A percentile compares a stretch with the other conserved stretches of the same genome.
These are phyloP conservation scores for Butyriboletus loyo DNA, from an alignment of 768 basidiomycete species.

Conservation along the genomic window DNA sequence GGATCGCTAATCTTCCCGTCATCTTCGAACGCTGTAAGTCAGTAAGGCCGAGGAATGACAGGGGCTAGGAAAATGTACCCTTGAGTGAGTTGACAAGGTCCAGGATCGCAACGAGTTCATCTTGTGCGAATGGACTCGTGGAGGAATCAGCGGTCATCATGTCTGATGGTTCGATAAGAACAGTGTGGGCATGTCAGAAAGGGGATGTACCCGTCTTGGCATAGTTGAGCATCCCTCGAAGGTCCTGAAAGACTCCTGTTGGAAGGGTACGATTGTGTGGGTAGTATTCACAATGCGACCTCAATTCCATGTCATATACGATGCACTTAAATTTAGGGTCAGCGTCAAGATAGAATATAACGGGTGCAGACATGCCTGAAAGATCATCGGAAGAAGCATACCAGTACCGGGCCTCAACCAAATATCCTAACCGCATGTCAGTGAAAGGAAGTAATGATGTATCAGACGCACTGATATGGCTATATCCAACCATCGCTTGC, in stretches of 20 bases:
- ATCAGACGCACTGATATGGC: constrained; percentile 12
- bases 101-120: constrained; percentile 12
- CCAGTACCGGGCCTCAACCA: constrained; percentile 14
- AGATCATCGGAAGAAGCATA: not conserved
- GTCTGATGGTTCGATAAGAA: not conserved
- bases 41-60: not conserved
- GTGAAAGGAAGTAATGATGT: not conserved
- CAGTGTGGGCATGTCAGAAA: not conserved
- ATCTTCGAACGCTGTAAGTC: constrained; percentile 1
- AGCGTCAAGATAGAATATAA: not conserved
- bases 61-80: not conserved
- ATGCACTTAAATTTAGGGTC: not conserved
- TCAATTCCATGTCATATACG: constrained; percentile 2
- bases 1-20: constrained; percentile 1
- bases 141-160: constrained; percentile 19
- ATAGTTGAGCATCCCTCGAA: constrained; percentile 18
- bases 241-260: not conserved
- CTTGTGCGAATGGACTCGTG: constrained; percentile 13
- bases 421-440: constrained; percentile 11
- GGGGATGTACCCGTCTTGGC: constrained; percentile 6
- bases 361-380: not conserved
- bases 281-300: constrained; percentile 19
- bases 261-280: constrained; percentile 6
- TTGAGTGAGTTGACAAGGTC: constrained; percentile 13
- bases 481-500: constrained; percentile 1